Evolutionary conservation across 805 yeast genomes (phyloP), one percentile per base, ranked within the genome.

Genomic region (Myxozyma udenii): DNA sequence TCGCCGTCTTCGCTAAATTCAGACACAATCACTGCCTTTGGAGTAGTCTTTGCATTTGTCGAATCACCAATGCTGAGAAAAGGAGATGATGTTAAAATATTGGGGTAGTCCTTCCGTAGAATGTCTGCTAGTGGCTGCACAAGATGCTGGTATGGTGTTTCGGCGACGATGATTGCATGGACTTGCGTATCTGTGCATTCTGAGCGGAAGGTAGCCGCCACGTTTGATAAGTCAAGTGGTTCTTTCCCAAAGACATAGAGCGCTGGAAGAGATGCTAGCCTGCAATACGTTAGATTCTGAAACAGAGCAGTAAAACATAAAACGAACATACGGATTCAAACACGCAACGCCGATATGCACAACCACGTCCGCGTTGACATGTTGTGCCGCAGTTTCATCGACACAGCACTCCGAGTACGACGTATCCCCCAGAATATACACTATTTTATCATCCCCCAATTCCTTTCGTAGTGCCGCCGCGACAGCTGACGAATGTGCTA

Each of bases 281-380:
- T n/a, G n/a, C n/a, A n/a, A n/a, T n/a, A n/a, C n/a, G n/a, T n/a
- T n/a, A n/a, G n/a, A n/a, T n/a, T n/a, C n/a, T n/a, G n/a, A n/a
- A n/a, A n/a, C n/a, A n/a, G n/a, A n/a, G n/a, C n/a, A n/a, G n/a
- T n/a, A n/a, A 18, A 35, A 32, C 23, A 23, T 45, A 4, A 22
- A 25, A n/a, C n/a, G n/a, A 23, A 44, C 54, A 23, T n/a, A 53
- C 0, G 89, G 85, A 61, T 85, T 89, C 64, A 93, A 69, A 68
- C 98, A 93, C 0, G 98, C 91, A 65, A 88, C 95, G 2, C 98
- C 98, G 68, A 90, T 87, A 68, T 93, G 98, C 1, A 90, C 81
- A 25, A 93, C 87, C 3, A 85, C 69, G 57, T 91, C 96, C 4
- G 93, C 89, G 4, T 72, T 65, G 14, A 91, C 95, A 67, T 93